A percentile compares a stretch with the other conserved stretches of the same genome.
These are phyloP conservation scores for Trypanosoma lewisi DNA, from an alignment of 208 protist species.

Conservation along the genomic window DNA sequence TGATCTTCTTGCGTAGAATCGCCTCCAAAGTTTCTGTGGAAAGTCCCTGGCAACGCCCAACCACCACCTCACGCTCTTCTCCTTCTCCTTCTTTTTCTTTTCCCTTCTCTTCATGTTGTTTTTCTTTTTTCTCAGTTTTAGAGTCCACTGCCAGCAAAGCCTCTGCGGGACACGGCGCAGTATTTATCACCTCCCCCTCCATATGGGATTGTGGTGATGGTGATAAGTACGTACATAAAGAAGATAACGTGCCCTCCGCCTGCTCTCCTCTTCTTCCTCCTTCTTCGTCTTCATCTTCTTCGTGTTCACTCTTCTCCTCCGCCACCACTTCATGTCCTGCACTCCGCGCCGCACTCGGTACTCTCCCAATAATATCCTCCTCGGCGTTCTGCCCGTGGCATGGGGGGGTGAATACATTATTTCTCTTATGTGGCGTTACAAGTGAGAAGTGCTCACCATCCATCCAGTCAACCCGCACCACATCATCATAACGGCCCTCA, in stretches of 20 bases:
- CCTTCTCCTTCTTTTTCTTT: background rate
- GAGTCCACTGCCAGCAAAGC: background rate
- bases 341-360: background rate
- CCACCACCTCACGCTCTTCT: constrained; percentile 9
- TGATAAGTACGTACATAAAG: no score
- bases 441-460: constrained; percentile 24
- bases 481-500: constrained; percentile 45
- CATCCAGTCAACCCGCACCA: constrained; percentile 54
- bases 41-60: constrained; percentile 27
- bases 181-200: background rate
- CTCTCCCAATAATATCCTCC: no score
- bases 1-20: constrained; percentile 48
- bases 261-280: no score
- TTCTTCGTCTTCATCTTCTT: background rate
- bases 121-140: background rate
- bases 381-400: background rate
- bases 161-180: background rate
- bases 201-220: no score
- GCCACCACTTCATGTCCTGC: background rate
- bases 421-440: constrained; percentile 9
- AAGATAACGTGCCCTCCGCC: no score
- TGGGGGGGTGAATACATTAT: background rate
- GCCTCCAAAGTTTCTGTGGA: constrained; percentile 49
- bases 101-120: background rate
- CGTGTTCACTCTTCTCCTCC: background rate